Evolutionary conservation across 2,329 filamentous ascomycete genomes (phyloP), one percentile per base, ranked within the genome.

Genomic region (Neonectria hederae): DNA sequence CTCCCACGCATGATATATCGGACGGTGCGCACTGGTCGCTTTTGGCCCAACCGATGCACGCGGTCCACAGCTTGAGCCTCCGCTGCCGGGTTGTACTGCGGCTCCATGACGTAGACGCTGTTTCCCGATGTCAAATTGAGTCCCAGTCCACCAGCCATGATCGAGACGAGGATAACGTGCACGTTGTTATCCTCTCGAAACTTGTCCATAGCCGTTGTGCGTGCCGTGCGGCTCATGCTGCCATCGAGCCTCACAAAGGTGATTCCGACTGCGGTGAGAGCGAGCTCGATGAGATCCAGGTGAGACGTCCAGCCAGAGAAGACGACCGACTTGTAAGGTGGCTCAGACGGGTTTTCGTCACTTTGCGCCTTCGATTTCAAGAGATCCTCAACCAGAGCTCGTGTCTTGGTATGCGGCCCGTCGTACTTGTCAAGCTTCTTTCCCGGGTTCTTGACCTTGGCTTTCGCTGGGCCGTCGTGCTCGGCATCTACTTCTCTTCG

Each of bases 291-390:
- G 21, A 99, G 87, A 76, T 98, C 94, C 17, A 99, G 87, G 76
- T 98, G 94, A 0, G 92, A 90, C 0, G 96, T 98, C 94, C 96
- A 98, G n/a, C 90, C 90, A 0, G 94, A 97, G 79, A 98, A 98
- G 7, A 99, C 89, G 14, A 99, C 94, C 26, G 93, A 96, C 77
- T 97, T 98, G 79, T 93, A 91, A 0, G 94, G 94, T 0, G 88
- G 86, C 74, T 94, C 88, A 11, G 86, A 80, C 0, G 89, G 87
- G 10, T 87, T 82, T 0, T 80, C 81, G 40, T 86, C 84, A 64
- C 89, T 92, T 75, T 90, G 87, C 0, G 83, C 82, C 62, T 89
- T 87, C 55, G 89, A 88, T 54, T 84, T 82, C 1, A 91, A 78
- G 8, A 99, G 86, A 66, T 93, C 89, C n/a, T 90, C 83, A 0